These are phyloP conservation scores for Hortiboletus campestris DNA, from an alignment of 768 basidiomycete genomes.

Conservation along the genomic window DNA sequence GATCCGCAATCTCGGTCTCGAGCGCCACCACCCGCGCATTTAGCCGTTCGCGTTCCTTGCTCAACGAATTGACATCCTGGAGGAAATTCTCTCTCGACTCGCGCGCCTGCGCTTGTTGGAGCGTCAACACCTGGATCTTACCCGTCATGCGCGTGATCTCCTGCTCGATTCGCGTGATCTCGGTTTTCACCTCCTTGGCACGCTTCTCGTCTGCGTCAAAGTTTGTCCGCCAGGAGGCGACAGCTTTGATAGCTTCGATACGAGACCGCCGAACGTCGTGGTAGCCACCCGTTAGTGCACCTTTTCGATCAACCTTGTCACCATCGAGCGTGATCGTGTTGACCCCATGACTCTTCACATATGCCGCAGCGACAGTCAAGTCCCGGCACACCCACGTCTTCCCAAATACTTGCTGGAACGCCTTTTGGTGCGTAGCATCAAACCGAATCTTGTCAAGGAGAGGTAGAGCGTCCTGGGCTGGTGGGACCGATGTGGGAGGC, in stretches of 20 bases:
- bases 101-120: constrained; percentile 68
- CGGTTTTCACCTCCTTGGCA: constrained; percentile 70
- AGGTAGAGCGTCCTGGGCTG: constrained; percentile 74
- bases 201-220: constrained; percentile 63
- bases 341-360: constrained; percentile 90
- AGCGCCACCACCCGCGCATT: constrained; percentile 57
- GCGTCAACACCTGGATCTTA: constrained; percentile 63
- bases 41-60: constrained; percentile 69
- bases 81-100: constrained; percentile 65
- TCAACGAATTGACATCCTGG: constrained; percentile 57
- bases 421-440: constrained; percentile 67
- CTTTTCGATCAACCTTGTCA: constrained; percentile 96
- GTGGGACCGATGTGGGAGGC: constrained; percentile 51
- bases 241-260: constrained; percentile 79
- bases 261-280: constrained; percentile 89
- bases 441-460: constrained; percentile 81
- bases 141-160: constrained; percentile 78
- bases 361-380: constrained; percentile 87
- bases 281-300: constrained; percentile 93
- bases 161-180: constrained; percentile 75
- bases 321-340: constrained; percentile 98
- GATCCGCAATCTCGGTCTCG: constrained; percentile 66
- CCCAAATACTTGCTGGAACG: constrained; percentile 96
- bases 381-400: constrained; percentile 96
- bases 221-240: constrained; percentile 73